Evolutionary conservation across 805 yeast genomes (phyloP).

Genomic region (Komagataella ulmi): DNA sequence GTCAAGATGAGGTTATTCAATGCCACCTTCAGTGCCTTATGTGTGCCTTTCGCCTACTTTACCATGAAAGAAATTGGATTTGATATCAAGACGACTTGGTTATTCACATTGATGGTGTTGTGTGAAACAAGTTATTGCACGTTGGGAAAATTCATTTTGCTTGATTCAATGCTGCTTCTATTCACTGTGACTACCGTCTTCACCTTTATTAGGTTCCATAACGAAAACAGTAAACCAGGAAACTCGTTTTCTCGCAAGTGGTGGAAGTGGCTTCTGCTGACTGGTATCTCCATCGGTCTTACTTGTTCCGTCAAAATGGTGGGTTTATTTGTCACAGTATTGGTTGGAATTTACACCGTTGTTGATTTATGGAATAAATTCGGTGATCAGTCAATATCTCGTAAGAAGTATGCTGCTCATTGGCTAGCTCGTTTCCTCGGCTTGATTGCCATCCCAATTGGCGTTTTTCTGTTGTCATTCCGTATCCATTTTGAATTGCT

Average conservation of each 20-base stretch:
- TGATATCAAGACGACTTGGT: slow-evolving; percentile 58
- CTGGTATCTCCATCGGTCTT: slow-evolving; percentile 74
- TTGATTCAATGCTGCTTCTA: slow-evolving; percentile 84
- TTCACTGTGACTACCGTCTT: slow-evolving; percentile 79
- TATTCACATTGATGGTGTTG: slow-evolving; percentile 67
- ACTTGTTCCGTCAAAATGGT: slow-evolving; percentile 94
- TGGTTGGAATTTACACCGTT: slow-evolving; percentile 83
- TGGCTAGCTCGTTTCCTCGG: slow-evolving; percentile 56
- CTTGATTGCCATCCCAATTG: slow-evolving; percentile 50
- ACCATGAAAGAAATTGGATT: slow-evolving; percentile 71
- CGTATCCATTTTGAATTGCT: slow-evolving; percentile 66
- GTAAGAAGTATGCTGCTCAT: slow-evolving; percentile 38
- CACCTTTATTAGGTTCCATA: slow-evolving; percentile 62
- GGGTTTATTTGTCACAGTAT: slow-evolving; percentile 78
- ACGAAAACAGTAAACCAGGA: slow-evolving; percentile 30
- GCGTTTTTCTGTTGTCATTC: slow-evolving; percentile 52
- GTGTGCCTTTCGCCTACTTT: slow-evolving; percentile 79
- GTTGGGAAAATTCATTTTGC: slow-evolving; percentile 75
- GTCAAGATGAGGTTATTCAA: slow-evolving; percentile 82
- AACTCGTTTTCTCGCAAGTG: slow-evolving; percentile 56
- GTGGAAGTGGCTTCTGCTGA: slow-evolving; percentile 86
- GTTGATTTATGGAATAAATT: slow-evolving; percentile 78
- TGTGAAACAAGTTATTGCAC: slow-evolving; percentile 77
- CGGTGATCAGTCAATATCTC: slow-evolving; percentile 48
- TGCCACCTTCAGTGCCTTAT: slow-evolving; percentile 68